Conservation (phyloP, 164 flowering plant species). For the Chimonanthus praecox region DNA sequence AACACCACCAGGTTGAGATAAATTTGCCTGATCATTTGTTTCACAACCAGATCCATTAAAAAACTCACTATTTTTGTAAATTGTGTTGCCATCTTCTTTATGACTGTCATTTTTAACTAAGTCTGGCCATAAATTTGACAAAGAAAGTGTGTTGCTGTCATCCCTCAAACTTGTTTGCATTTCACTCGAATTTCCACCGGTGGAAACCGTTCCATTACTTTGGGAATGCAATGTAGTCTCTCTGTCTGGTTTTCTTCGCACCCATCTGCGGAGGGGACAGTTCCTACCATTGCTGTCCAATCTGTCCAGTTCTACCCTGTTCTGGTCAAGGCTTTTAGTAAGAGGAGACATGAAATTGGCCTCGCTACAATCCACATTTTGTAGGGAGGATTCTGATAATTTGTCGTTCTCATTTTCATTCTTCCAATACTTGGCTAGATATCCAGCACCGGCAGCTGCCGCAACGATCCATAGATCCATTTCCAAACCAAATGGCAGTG, state of each 20-base stretch:
- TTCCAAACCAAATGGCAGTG: background rate
- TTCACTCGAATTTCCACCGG: slow-evolving; percentile 25
- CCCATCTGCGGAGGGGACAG: slow-evolving; percentile 21
- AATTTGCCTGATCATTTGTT: background rate
- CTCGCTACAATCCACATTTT: slow-evolving; percentile 16
- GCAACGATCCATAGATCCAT: slow-evolving; percentile 78
- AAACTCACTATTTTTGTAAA: slow-evolving; percentile 7
- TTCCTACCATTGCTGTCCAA: slow-evolving; percentile 9
- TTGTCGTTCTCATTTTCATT: slow-evolving; percentile 27
- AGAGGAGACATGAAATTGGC: slow-evolving; percentile 12
- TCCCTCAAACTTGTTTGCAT: slow-evolving; percentile 10
- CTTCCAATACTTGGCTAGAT: slow-evolving; percentile 47
- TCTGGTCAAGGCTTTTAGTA: slow-evolving; percentile 2
- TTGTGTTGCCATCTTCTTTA: background rate
- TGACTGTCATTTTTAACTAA: background rate
- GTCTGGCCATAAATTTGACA: slow-evolving; percentile 20
- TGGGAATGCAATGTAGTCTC: slow-evolving; percentile 13
- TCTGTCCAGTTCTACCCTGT: background rate
- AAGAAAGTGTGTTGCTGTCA: slow-evolving; percentile 18
- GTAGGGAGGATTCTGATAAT: slow-evolving; percentile 17
- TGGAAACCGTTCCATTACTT: slow-evolving; percentile 12
- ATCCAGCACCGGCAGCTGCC: slow-evolving; percentile 71
- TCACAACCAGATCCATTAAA: slow-evolving; percentile 10
- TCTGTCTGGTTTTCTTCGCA: slow-evolving; percentile 13
- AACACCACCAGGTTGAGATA: slow-evolving; percentile 11